Base-by-base conservation (phyloP, 768 basidiomycete genomes). In the Termitomyces heimii region DNA sequence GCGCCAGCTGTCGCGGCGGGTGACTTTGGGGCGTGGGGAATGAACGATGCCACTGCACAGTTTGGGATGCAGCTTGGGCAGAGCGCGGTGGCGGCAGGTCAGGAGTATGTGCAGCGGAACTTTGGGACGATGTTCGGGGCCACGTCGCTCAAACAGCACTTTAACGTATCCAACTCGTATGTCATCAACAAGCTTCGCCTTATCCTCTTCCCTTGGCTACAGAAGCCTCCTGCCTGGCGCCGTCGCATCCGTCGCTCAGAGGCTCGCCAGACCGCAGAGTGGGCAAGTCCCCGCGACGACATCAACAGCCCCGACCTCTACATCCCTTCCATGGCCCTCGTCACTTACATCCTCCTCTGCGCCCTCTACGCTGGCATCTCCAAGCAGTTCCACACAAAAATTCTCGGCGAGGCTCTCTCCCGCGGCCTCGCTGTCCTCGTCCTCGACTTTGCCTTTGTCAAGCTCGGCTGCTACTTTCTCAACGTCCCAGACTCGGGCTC, bases 231-330 rank as follows among this genome's bases (percentile, higher is more conserved):
- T 89, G 80, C 85, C 1, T 62, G 61, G 61, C 55, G 58, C 7
- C 79, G 96, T 8, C 82, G 84, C 58, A 68, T 86, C 12, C 76
- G 73, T 52, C 79, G 90, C 50, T 78, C 83, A 22, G 88, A 92
- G 66, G 76, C 85, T 60, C 72, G 77, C 0, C 81, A 84, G 63
- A 81, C 82, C 1, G 53, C 56, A 4, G 91, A 95, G 65, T 98
- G 86, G 83, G 84, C 89, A 53, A 76, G 92, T 4, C 97, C 97
- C 2, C 76, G 96, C 54, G 94, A 98, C 35, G 97, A 99, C 66
- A 82, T 98, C 63, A 98, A 98, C 65, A 88, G 85, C 55, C 97
- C 97, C 0, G 97, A 99, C 73, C 74, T 99, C 20, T 99, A 99
- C 69, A 98, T 99, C 60, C 97, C 97, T 2, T 92, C 86, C 12